A percentile compares a stretch with the other conserved stretches of the same genome.
Evolutionary conservation across 805 yeast genomes (phyloP).

Genomic region (Candida ficus): DNA sequence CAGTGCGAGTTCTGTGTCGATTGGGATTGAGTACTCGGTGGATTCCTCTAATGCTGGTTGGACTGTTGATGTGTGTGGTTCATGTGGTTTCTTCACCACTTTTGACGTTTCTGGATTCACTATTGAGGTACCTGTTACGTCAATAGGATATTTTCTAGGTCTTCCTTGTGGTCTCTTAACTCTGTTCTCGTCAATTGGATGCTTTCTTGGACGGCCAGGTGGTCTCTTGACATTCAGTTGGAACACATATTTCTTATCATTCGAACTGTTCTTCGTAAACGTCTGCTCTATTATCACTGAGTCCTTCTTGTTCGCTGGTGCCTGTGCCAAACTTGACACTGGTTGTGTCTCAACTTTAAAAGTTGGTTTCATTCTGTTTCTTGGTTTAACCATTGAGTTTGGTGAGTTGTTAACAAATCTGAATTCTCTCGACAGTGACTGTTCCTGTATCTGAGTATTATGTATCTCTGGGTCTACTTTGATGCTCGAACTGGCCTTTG

Average conservation of each 20-base stretch:
- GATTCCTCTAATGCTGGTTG: no score
- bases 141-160: constrained; percentile 23
- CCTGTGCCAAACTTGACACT: neutral
- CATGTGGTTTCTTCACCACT: constrained; percentile 1
- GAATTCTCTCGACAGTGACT: constrained; percentile 10
- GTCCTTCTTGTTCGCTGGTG: constrained; percentile 6
- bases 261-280: constrained; percentile 8
- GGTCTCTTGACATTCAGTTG: constrained; percentile 30
- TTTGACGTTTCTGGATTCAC: constrained; percentile 1
- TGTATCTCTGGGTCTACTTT: neutral
- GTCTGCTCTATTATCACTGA: constrained; percentile 22
- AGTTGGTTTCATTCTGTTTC: constrained; percentile 21
- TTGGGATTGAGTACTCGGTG: constrained; percentile 3
- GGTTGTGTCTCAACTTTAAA: constrained; percentile 17
- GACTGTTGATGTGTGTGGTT: neutral
- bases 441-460: neutral
- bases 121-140: constrained; percentile 2
- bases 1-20: constrained; percentile 6
- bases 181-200: constrained; percentile 42
- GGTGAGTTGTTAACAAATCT: constrained; percentile 23
- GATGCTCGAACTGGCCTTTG: neutral
- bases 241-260: constrained; percentile 16
- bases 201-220: constrained; percentile 48
- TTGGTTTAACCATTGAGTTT: constrained; percentile 14
- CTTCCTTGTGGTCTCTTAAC: constrained; percentile 26